Conservation (phyloP, 768 basidiomycete genomes). For the Trametes villosa region DNA sequence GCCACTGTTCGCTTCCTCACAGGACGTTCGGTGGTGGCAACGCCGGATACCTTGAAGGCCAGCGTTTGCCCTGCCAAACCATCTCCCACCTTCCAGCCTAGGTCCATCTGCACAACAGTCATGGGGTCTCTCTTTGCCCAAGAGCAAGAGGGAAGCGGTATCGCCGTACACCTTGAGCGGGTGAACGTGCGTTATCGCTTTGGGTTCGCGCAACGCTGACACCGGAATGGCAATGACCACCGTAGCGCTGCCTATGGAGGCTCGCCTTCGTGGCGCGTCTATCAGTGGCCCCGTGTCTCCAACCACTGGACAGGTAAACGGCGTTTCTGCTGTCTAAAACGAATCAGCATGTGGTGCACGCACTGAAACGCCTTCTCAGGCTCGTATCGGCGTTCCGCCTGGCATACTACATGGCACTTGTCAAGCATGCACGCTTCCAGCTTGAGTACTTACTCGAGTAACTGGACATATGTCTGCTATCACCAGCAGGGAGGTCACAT, state of each 20-base stretch:
- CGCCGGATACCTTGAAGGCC: too few relatives aligned
- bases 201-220: not conserved
- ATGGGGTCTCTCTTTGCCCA: not conserved
- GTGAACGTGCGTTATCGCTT: constrained; percentile 14
- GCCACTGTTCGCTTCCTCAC: not conserved
- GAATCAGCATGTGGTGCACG: constrained; percentile 8
- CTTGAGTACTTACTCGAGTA: too few relatives aligned
- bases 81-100: not conserved
- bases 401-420: not conserved
- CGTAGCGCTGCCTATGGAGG: constrained; percentile 10
- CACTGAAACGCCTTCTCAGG: constrained; percentile 5
- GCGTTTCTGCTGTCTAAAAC: not conserved
- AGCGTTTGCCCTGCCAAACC: not conserved
- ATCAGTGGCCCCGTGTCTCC: not conserved
- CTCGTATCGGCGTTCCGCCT: not conserved
- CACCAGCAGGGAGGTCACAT: too few relatives aligned
- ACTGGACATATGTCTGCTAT: too few relatives aligned
- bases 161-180: not conserved
- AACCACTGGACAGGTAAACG: not conserved
- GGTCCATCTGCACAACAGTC: not conserved
- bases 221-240: not conserved
- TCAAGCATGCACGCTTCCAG: too few relatives aligned
- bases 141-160: not conserved
- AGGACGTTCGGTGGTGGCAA: too few relatives aligned
- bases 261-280: not conserved